These are phyloP conservation scores for Gastrodia elata DNA, from an alignment of 106 monocot species.

Conservation along the genomic window DNA sequence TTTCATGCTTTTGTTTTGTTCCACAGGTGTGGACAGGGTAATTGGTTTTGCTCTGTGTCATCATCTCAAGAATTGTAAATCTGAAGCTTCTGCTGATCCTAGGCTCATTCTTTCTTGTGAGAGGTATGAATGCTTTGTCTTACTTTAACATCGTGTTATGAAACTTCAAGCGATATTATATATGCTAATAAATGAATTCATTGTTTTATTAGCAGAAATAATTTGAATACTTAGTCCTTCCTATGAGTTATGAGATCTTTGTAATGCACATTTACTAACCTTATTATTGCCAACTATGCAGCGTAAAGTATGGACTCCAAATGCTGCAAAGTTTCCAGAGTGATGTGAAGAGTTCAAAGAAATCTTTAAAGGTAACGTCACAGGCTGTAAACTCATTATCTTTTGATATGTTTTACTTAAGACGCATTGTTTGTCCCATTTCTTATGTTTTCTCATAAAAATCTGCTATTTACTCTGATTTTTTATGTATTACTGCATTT, in stretches of 20 bases:
- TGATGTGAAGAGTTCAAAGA: slow-evolving; percentile 8
- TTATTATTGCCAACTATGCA: background rate
- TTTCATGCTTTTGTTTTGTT: slow-evolving; percentile 10
- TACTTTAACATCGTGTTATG: background rate
- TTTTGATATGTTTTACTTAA: background rate
- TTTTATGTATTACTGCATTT: background rate
- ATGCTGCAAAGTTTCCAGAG: slow-evolving; percentile 10
- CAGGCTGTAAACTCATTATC: background rate
- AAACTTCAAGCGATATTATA: background rate
- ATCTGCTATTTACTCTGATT: background rate
- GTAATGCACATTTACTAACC: background rate
- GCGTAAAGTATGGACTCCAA: slow-evolving; percentile 8
- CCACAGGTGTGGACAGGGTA: slow-evolving; percentile 60
- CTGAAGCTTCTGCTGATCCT: slow-evolving; percentile 19
- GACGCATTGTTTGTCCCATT: background rate
- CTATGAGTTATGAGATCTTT: background rate
- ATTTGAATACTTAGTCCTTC: background rate
- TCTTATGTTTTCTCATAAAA: background rate
- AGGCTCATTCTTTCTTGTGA: slow-evolving; percentile 27
- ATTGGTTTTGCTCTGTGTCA: slow-evolving; percentile 67
- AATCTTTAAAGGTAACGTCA: slow-evolving; percentile 7
- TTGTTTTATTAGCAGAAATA: background rate
- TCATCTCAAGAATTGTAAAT: slow-evolving; percentile 30
- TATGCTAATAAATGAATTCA: background rate
- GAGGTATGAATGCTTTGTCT: background rate